Percentiles rank a stretch among this genome's conserved stretches.
These are phyloP conservation scores for Cordyceps farinosa DNA, from an alignment of 2,329 filamentous ascomycete species.

Conservation along the genomic window DNA sequence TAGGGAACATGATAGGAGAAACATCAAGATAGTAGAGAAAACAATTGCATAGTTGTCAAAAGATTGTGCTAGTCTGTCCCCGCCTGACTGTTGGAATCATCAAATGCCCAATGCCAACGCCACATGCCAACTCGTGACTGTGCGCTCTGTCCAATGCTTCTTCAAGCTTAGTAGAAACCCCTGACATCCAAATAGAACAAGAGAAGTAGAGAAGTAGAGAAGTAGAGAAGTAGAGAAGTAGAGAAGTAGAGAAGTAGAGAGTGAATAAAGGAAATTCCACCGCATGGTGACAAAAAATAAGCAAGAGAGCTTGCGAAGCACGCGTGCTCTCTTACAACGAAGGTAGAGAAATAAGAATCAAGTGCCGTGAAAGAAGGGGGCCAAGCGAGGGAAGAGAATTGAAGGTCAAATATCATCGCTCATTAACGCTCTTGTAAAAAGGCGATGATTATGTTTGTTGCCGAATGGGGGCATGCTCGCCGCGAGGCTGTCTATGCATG, in stretches of 20 bases:
- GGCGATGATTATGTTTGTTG: constrained; percentile 6
- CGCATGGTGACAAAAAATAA: background rate
- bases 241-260: background rate
- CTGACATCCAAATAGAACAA: background rate
- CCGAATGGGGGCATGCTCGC: constrained; percentile 14
- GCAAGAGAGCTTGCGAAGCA: background rate
- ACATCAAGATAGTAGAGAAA: background rate
- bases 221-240: background rate
- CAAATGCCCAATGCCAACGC: background rate
- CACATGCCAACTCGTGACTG: background rate
- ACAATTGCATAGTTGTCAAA: background rate
- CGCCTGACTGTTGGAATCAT: background rate
- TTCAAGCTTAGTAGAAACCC: background rate
- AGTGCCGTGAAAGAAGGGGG: background rate
- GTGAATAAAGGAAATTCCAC: background rate
- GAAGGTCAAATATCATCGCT: background rate
- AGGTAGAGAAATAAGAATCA: background rate
- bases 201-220: background rate
- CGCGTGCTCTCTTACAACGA: background rate
- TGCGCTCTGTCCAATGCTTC: background rate
- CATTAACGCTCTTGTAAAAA: background rate
- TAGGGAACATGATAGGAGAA: background rate
- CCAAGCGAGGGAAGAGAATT: constrained; percentile 1
- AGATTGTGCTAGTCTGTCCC: background rate
- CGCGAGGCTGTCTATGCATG: constrained; percentile 15